These are phyloP conservation scores for Candida peoriensis DNA, from an alignment of 805 yeast species.

Conservation along the genomic window DNA sequence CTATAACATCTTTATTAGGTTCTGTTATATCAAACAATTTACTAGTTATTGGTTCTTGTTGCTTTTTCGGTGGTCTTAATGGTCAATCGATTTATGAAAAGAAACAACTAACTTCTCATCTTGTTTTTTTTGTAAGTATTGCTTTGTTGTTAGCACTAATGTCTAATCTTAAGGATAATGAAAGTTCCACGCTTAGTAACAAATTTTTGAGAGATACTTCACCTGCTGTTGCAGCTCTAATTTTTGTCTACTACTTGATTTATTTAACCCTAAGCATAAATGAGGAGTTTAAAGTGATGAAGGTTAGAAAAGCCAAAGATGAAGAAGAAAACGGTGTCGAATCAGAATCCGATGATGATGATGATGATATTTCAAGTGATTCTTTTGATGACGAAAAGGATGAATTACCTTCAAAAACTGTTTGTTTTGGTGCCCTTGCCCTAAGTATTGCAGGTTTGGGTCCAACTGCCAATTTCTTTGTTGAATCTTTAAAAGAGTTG, in stretches of 20 bases:
- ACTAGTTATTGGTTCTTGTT: constrained; percentile 26
- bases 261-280: constrained; percentile 17
- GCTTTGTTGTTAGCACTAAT: constrained; percentile 13
- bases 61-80: constrained; percentile 20
- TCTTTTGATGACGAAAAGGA: constrained; percentile 4
- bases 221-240: constrained; percentile 17
- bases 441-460: constrained; percentile 19
- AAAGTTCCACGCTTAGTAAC: constrained; percentile 7
- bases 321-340: constrained; percentile 5
- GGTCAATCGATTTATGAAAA: constrained; percentile 12
- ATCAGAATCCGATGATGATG: constrained; percentile 5
- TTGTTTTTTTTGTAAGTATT: constrained; percentile 18
- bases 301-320: constrained; percentile 8
- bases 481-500: constrained; percentile 17
- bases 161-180: constrained; percentile 17
- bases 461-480: constrained; percentile 20
- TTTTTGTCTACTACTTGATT: constrained; percentile 17
- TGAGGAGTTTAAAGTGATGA: constrained; percentile 18
- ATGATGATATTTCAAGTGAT: neutral
- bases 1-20: constrained; percentile 46
- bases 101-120: constrained; percentile 13
- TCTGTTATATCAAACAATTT: constrained; percentile 41
- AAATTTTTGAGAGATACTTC: constrained; percentile 18
- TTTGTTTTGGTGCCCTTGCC: constrained; percentile 19
- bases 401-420: constrained; percentile 13